Evolutionary conservation across 768 basidiomycete genomes (phyloP).

Genomic region (Chlorophyllum brunneum): DNA sequence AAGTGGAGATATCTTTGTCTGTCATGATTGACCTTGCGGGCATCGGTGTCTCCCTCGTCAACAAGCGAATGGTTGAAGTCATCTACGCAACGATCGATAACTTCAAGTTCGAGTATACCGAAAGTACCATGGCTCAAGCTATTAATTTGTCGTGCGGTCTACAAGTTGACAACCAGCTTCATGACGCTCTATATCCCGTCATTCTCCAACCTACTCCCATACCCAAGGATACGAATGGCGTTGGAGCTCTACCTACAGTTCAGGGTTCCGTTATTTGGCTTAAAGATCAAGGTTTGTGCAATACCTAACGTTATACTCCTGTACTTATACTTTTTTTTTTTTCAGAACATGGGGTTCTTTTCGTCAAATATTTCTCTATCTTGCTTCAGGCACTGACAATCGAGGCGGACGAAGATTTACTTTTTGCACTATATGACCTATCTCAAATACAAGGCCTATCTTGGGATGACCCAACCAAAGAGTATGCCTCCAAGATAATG

Average conservation of each 20-base stretch:
- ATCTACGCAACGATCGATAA: slow-evolving; percentile 79
- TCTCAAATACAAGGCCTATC: slow-evolving; percentile 87
- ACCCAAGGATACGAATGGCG: slow-evolving; percentile 65
- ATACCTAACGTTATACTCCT: background rate
- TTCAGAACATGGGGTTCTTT: slow-evolving; percentile 95
- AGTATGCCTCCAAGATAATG: slow-evolving; percentile 45
- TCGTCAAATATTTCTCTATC: slow-evolving; percentile 95
- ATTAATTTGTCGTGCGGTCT: slow-evolving; percentile 82
- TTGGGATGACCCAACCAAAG: slow-evolving; percentile 75
- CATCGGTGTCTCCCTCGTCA: slow-evolving; percentile 88
- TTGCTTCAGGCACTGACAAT: slow-evolving; percentile 92
- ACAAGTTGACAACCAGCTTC: slow-evolving; percentile 96
- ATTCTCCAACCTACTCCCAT: slow-evolving; percentile 92
- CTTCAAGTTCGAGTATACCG: slow-evolving; percentile 80
- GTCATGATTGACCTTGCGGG: slow-evolving; percentile 80
- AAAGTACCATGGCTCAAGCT: slow-evolving; percentile 75
- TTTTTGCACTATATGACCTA: slow-evolving; percentile 90
- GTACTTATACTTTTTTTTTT: background rate
- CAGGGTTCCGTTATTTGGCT: slow-evolving; percentile 86
- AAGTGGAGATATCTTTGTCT: slow-evolving; percentile 59
- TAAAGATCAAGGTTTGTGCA: slow-evolving; percentile 83
- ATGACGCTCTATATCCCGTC: slow-evolving; percentile 93
- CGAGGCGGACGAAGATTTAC: slow-evolving; percentile 95
- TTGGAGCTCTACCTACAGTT: slow-evolving; percentile 83
- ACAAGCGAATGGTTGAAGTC: slow-evolving; percentile 83